Base-by-base conservation (phyloP, 2,329 filamentous ascomycete genomes). In the Claviceps pazoutovae region DNA sequence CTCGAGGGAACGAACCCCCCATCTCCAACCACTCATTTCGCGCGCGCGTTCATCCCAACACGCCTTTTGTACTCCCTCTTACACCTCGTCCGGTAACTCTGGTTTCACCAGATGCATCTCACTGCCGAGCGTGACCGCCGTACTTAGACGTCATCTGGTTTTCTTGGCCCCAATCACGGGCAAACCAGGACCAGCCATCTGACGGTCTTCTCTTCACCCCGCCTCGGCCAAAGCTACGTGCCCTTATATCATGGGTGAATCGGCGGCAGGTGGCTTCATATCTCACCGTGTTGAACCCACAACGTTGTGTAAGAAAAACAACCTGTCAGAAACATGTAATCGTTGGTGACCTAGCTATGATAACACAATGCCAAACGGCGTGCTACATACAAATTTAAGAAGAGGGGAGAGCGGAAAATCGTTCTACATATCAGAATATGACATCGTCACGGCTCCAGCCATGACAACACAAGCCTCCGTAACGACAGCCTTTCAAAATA, bases 31-130 rank as follows among this genome's bases (percentile, higher is more conserved):
- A 36, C n/a, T 19, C 45, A 46, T 46, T n/a, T 36, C 30, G 30
- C 30, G 9, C 13, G 34, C 45, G 36, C 30, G 26, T 19, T 46
- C 45, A 46, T 46, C 45, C 45, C 26, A 46, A 46, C 45, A 46
- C 45, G 2, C 6, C 16, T n/a, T 17, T 41, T 41, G 16, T 41
- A 5, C 26, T 5, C 8, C n/a, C 38, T 30, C 7, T 41, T 23
- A 17, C 36, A 26, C 38, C 9, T 49, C 21, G 47, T 17, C 47
- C 38, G 48, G 30, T 44, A 36, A 19, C 17, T 23, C 39, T 34
- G 26, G 41, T 50, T 50, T 50, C 41, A 50, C 48, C 39, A 50
- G 48, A 43, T 50, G 39, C 39, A 34, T 50, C 48, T 44, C 48
- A 44, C 39, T 37, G 41, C 48, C 48, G 39, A 44, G n/a, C 26